phyloP scores from a whole-genome alignment of 1,139 yeast species.

The Candida sanyaensis region DNA sequence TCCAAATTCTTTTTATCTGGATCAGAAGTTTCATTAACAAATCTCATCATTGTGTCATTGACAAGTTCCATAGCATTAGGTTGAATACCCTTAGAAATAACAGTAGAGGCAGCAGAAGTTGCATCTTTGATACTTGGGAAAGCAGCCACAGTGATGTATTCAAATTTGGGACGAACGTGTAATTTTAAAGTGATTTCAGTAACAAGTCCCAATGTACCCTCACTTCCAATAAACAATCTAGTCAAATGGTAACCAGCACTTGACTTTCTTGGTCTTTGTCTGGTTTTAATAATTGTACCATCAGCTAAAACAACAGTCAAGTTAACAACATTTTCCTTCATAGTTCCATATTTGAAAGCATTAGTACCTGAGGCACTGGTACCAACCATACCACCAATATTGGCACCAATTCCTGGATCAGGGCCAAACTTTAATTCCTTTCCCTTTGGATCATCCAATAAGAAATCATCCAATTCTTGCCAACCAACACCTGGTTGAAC shows the following conservation, averaged over 20 bases:
- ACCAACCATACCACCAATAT: slow-evolving; percentile 49
- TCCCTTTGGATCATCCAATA: slow-evolving; percentile 30
- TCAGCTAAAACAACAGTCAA: slow-evolving; percentile 51
- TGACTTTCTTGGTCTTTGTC: slow-evolving; percentile 48
- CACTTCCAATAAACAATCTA: slow-evolving; percentile 46
- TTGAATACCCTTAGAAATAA: slow-evolving; percentile 39
- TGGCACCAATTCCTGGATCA: slow-evolving; percentile 52
- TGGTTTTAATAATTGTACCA: slow-evolving; percentile 46
- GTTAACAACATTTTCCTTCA: slow-evolving; percentile 49
- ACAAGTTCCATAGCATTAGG: slow-evolving; percentile 49
- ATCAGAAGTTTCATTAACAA: slow-evolving; percentile 36
- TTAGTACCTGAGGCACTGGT: slow-evolving; percentile 50
- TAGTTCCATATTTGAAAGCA: slow-evolving; percentile 48
- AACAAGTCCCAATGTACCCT: slow-evolving; percentile 48
- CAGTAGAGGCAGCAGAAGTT: slow-evolving; percentile 40
- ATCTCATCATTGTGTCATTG: slow-evolving; percentile 41
- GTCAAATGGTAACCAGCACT: slow-evolving; percentile 51
- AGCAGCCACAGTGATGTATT: slow-evolving; percentile 41
- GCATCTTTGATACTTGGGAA: slow-evolving; percentile 48
- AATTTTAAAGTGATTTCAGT: slow-evolving; percentile 47
- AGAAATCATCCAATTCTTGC: slow-evolving; percentile 46
- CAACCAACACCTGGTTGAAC: slow-evolving; percentile 54
- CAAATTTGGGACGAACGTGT: slow-evolving; percentile 40
- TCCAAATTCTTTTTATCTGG: slow-evolving; percentile 42
- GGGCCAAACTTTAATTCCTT: slow-evolving; percentile 46